Base-by-base conservation (phyloP, 495 filamentous ascomycete species). In the Trichoderma virens region DNA sequence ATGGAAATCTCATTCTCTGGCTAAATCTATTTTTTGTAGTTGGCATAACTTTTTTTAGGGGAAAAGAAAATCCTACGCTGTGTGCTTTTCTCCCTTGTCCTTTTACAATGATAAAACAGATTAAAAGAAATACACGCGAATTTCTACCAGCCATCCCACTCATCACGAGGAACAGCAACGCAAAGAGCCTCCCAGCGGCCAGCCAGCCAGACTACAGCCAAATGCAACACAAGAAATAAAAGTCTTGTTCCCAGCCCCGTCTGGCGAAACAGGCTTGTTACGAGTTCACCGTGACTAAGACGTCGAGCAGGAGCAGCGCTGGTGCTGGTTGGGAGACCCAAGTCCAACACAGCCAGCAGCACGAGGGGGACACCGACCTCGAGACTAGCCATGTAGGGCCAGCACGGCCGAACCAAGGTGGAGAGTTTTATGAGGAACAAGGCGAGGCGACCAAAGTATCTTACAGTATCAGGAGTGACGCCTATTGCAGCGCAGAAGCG, bases 311-410 rank as follows among this genome's bases (percentile, higher is more conserved):
- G 20, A 13, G 67, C 14, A 14, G 16, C 27, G 34, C 61, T 65
- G 25, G 54, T 65, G 28, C 63, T 62, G 9, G 64, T 45, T 8
- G 67, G 64, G 59, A 71, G 66, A 59, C 70, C 70, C 39, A 82
- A 41, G 61, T 80, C 79, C 59, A 79, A 56, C 7, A 68, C 74
- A 20, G 78, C 78, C 45, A 80, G 62, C 3, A 66, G 68, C 30
- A 80, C 63, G 2, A 80, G 64, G 4, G 70, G 71, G n/a, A 63
- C 67, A 31, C 76, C 67, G 16, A 77, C 62, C 16, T 70, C 67
- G 63, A 74, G 64, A 28, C 63, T 74, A 18, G 72, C 68, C 54
- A 70, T 76, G 60, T 77, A 82, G 0, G 79, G 79, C 76, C 77
- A 82, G 61, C 79, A 82, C 9, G 68, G 60, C 64, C 72, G 75